Evolutionary conservation across 1,139 yeast genomes (phyloP).

Genomic region (Magnusiomyces clavatus): DNA sequence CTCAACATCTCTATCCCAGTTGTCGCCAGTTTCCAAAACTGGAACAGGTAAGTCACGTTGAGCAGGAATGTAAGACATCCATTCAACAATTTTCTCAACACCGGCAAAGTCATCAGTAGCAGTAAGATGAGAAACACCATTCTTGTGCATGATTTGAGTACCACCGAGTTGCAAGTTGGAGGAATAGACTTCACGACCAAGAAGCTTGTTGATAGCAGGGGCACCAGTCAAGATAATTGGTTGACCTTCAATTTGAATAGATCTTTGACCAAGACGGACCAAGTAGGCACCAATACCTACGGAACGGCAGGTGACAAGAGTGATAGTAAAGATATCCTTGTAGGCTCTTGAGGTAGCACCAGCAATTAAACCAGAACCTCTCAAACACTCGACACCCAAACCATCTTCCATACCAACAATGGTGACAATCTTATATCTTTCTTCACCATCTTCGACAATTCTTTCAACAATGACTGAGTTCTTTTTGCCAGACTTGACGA

Average conservation of each 20-base stretch:
- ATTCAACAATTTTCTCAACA: conserved; percentile 86
- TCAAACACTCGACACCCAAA: conserved; percentile 94
- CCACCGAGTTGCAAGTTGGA: conserved; percentile 98
- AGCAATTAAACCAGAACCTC: conserved; percentile 96
- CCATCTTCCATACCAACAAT: conserved; percentile 95
- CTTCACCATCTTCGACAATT: conserved; percentile 77
- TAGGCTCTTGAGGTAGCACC: conserved; percentile 98
- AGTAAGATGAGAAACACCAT: conserved; percentile 96
- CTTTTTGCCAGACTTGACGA: conserved; percentile 47
- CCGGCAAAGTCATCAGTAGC: conserved; percentile 95
- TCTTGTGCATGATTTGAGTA: conserved; percentile 95
- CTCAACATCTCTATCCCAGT: conserved; percentile 91
- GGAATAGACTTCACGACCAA: conserved; percentile 95
- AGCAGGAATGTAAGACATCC: conserved; percentile 96
- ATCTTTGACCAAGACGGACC: conserved; percentile 97
- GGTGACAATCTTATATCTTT: conserved; percentile 70
- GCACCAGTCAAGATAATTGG: conserved; percentile 98
- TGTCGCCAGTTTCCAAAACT: conserved; percentile 65
- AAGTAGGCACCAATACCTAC: conserved; percentile 99
- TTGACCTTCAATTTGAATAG: conserved; percentile 97
- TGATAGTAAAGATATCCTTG: conserved; percentile 92
- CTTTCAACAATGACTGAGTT: conserved; percentile 64
- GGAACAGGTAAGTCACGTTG: conserved; percentile 89
- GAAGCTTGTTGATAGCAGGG: conserved; percentile 91
- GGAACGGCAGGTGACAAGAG: conserved; percentile 95